phyloP scores from a whole-genome alignment of 441 rosid species.

The Iberis amara region DNA sequence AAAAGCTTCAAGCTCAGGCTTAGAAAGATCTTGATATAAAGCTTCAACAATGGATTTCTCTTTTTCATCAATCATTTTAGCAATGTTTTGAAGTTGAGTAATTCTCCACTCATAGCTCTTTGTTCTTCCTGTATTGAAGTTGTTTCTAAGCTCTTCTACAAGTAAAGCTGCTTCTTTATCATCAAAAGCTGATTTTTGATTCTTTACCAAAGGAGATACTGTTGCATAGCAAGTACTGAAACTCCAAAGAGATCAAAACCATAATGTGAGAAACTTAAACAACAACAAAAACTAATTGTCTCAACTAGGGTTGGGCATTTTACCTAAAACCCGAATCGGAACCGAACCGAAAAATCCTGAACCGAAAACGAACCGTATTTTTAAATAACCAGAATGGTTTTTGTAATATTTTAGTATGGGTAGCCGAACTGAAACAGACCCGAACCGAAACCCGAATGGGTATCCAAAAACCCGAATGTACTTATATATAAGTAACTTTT shows the following conservation, averaged over 20 bases:
- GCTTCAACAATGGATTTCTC: conserved; percentile 49
- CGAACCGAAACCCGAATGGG: too few species aligned
- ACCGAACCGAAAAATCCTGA: too few species aligned
- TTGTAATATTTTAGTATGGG: too few species aligned
- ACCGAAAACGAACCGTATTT: too few species aligned
- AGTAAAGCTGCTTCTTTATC: conserved; percentile 38
- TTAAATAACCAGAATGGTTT: too few species aligned
- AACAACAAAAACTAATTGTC: neutral
- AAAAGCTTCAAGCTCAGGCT: conserved; percentile 56
- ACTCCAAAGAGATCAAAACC: conserved; percentile 9
- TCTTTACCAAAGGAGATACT: conserved; percentile 30
- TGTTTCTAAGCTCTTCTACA: conserved; percentile 42
- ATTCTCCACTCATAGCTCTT: conserved; percentile 68
- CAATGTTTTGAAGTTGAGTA: conserved; percentile 46
- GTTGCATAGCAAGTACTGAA: conserved; percentile 34
- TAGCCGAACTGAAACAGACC: too few species aligned
- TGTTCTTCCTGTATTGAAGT: conserved; percentile 46
- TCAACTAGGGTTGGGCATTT: neutral
- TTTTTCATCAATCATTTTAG: conserved; percentile 52
- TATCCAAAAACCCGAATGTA: too few species aligned
- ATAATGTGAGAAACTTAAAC: conserved; percentile 12
- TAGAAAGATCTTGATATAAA: conserved; percentile 55
- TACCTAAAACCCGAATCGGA: neutral
- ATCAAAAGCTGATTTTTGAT: conserved; percentile 26
- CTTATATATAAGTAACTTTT: too few species aligned